phyloP scores from a whole-genome alignment of 2,329 filamentous ascomycete species.

The Zasmidium angulare region DNA sequence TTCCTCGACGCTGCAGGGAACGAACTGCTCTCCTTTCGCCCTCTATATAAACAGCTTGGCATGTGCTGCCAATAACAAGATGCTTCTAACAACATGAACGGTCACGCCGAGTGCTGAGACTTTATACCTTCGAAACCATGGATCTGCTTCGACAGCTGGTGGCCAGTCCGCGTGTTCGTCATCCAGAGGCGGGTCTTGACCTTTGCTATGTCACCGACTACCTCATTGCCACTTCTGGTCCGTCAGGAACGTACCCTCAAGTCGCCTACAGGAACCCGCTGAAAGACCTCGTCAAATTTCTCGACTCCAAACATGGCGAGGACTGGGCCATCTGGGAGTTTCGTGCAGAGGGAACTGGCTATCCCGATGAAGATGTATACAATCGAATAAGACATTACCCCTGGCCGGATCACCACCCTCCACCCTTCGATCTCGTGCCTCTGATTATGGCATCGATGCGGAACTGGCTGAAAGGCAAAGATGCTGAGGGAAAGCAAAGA shows the following conservation, averaged over 20 bases:
- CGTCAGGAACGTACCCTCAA: constrained; percentile 84
- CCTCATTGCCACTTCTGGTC: constrained; percentile 77
- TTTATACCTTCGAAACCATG: constrained; percentile 10
- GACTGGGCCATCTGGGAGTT: constrained; percentile 99
- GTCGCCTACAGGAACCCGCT: constrained; percentile 92
- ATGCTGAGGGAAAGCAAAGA: constrained; percentile 48
- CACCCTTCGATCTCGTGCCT: constrained; percentile 85
- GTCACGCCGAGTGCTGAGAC: constrained; percentile 5
- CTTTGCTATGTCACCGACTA: constrained; percentile 92
- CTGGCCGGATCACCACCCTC: constrained; percentile 96
- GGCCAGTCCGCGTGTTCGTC: constrained; percentile 77
- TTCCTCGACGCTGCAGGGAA: not conserved
- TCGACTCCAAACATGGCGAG: constrained; percentile 78
- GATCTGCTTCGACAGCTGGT: constrained; percentile 81
- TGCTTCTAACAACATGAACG: constrained; percentile 4
- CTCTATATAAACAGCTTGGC: not conserved
- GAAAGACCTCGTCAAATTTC: constrained; percentile 79
- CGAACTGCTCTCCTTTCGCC: not conserved
- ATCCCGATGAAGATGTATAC: constrained; percentile 87
- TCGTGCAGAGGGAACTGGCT: constrained; percentile 91
- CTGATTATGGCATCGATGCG: constrained; percentile 90
- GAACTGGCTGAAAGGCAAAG: constrained; percentile 70
- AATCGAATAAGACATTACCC: constrained; percentile 85
- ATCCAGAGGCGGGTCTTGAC: constrained; percentile 85
- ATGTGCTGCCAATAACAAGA: constrained; percentile 3